Base-by-base conservation (phyloP, 139 green algal species). In the Chara braunii region DNA sequence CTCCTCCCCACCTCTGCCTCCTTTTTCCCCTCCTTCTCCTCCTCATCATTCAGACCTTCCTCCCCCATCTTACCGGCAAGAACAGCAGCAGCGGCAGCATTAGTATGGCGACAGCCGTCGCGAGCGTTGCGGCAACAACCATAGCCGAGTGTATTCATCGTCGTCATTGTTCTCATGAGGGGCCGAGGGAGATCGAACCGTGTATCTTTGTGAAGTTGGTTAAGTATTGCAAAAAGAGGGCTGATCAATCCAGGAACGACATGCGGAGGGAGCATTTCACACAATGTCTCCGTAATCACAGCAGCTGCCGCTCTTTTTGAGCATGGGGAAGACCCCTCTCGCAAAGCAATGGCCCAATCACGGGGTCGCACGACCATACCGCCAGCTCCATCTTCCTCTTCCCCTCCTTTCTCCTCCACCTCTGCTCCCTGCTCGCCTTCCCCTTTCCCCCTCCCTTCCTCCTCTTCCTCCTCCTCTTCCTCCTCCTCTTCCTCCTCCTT, bases 321-420 rank as follows among this genome's bases (percentile, higher is more conserved):
- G 62, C 57, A 74, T 18, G 57, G 65, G 30, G 12, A 23, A 6
- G 63, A 43, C 31, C 42, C 58, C 14, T 8, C 26, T 37, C 33
- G 22, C 34, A 72, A 35, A 5, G 65, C 65, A n/a, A 3, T 9
- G 29, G 18, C 11, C 64, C 64, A 73, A 70, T 73, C 64, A 14
- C 7, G 26, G 11, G 64, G 31, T 18, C 12, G 24, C 53, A 73
- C 55, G 1, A 12, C 12, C 14, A 36, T 22, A 57, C 1, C 28
- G 22, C 54, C 54, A 26, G 24, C 12, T 23, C 30, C 24, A 12
- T 7, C 54, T 52, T 28, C 54, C 8, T 54, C 24, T 34, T 36
- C 54, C 54, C n/a, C 35, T 31, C 24, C 30, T 32, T 22, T 3
- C 3, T 33, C 28, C 23, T 18, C 57, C 8, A 8, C 7, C 8